Percentiles rank a stretch among this genome's conserved stretches.
phyloP scores from a whole-genome alignment of 2,329 filamentous ascomycete genomes.

The Colletotrichum viniferum region DNA sequence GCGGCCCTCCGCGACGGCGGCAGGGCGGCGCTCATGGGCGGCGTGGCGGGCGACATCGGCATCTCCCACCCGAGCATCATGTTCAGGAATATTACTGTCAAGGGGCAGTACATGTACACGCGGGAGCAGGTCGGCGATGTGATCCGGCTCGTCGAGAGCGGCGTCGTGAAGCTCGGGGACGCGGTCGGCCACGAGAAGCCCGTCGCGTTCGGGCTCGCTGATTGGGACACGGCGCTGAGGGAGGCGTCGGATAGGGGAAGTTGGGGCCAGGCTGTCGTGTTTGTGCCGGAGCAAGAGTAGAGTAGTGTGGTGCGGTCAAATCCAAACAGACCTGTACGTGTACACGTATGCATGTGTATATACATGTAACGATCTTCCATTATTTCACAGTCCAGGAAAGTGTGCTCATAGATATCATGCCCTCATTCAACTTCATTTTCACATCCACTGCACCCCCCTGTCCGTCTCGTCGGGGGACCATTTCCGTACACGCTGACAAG shows the following conservation, averaged over 20 bases:
- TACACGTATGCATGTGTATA: background rate
- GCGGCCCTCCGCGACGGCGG: background rate
- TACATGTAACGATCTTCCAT: background rate
- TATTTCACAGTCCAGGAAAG: background rate
- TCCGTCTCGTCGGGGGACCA: background rate
- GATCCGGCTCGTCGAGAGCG: background rate
- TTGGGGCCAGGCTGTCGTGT: background rate
- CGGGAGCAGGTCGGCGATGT: background rate
- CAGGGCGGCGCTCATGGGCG: background rate
- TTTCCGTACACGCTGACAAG: background rate
- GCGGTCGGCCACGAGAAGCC: background rate
- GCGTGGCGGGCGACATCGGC: background rate
- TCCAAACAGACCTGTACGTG: background rate
- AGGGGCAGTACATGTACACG: background rate
- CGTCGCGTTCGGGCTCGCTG: background rate
- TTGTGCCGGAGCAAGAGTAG: background rate
- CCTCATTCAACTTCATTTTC: background rate
- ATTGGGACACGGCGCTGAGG: background rate
- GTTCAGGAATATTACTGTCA: background rate
- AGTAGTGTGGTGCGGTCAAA: background rate
- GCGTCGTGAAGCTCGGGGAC: background rate
- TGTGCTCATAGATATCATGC: background rate
- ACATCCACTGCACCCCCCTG: background rate
- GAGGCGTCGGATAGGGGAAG: background rate
- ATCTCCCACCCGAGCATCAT: background rate